phyloP scores from a whole-genome alignment of 371 early-diverging fungal species.

The Rhizopus arrhizus region DNA sequence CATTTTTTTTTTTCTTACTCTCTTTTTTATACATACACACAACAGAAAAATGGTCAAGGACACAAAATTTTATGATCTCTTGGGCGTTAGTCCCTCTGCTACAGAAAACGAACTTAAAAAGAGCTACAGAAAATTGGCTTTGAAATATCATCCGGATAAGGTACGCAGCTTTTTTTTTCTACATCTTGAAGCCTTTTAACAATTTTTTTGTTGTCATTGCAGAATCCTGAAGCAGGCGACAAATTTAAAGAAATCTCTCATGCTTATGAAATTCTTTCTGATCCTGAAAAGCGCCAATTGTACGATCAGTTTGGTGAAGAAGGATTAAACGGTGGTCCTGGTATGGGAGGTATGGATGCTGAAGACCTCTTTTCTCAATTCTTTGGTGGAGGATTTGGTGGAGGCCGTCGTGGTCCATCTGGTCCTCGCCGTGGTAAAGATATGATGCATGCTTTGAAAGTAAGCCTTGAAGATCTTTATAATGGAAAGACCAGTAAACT shows the following conservation, averaged over 20 bases:
- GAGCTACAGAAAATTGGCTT: constrained; percentile 90
- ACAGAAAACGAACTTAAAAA: constrained; percentile 86
- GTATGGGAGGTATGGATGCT: constrained; percentile 66
- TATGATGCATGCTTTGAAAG: constrained; percentile 80
- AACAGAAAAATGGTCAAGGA: constrained; percentile 70
- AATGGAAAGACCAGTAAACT: constrained; percentile 91
- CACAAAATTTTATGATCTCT: constrained; percentile 90
- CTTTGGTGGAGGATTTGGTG: constrained; percentile 77
- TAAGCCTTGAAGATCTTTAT: constrained; percentile 94
- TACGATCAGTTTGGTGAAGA: constrained; percentile 88
- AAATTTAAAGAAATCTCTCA: constrained; percentile 93
- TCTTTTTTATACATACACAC: neutral
- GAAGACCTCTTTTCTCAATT: constrained; percentile 90
- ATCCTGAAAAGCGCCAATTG: constrained; percentile 73
- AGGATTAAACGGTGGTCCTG: constrained; percentile 74
- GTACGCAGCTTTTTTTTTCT: constrained; percentile 53
- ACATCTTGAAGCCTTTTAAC: neutral
- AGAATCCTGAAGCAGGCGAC: constrained; percentile 83
- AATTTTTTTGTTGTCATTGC: neutral
- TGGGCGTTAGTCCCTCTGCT: constrained; percentile 84
- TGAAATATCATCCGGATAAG: constrained; percentile 96
- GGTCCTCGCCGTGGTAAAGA: constrained; percentile 81
- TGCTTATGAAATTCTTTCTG: constrained; percentile 94
- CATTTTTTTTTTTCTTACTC: constrained; percentile 1
- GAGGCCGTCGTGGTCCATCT: constrained; percentile 56